phyloP scores from a whole-genome alignment of 345 rosid species.

The Rhodomyrtus tomentosa region DNA sequence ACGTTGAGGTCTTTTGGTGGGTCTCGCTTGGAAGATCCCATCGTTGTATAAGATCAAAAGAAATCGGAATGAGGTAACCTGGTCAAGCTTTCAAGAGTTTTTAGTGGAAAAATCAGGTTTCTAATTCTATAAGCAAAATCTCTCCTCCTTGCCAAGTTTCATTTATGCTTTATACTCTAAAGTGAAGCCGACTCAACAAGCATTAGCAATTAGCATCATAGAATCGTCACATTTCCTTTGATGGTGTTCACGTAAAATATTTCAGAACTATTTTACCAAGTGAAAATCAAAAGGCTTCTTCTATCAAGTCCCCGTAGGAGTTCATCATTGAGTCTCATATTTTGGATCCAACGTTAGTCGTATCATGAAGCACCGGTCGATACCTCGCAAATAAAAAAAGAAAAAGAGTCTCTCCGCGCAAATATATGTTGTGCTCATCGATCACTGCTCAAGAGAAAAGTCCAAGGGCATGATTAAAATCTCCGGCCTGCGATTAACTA shows the following conservation, averaged over 20 bases:
- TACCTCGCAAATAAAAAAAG: background rate
- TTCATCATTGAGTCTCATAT: background rate
- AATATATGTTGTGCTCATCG: background rate
- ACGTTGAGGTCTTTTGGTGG: background rate
- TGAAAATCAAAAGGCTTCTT: background rate
- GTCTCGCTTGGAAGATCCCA: no score
- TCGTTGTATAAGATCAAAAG: background rate
- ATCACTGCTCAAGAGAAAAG: background rate
- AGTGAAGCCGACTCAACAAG: background rate
- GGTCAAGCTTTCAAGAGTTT: background rate
- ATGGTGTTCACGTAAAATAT: background rate
- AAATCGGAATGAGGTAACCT: background rate
- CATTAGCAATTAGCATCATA: background rate
- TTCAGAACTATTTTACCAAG: background rate
- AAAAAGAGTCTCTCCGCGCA: background rate
- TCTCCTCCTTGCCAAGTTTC: background rate
- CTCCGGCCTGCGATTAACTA: background rate
- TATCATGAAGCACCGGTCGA: background rate
- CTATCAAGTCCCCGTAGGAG: background rate
- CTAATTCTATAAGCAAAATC: background rate
- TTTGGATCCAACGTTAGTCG: background rate
- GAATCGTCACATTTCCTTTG: background rate
- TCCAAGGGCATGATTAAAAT: background rate
- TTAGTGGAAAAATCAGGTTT: background rate
- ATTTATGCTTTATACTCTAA: background rate